Percentiles rank a stretch among this genome's conserved stretches.
phyloP scores from a whole-genome alignment of 164 flowering plant genomes.

The Protea cynaroides region DNA sequence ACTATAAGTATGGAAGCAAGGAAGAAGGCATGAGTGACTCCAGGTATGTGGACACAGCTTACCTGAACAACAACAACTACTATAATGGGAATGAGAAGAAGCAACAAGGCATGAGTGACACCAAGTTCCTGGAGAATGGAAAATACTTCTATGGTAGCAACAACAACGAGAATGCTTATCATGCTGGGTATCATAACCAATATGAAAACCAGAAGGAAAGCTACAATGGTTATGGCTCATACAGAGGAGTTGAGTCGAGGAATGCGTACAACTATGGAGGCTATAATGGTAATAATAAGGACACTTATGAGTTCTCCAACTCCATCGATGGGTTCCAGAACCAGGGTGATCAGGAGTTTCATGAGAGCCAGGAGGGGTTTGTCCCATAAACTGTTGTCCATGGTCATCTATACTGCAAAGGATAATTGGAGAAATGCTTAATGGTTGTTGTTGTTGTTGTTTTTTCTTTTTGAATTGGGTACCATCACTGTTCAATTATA shows the following conservation, averaged over 20 bases:
- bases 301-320: slow-evolving; percentile 24
- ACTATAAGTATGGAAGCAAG: slow-evolving; percentile 1
- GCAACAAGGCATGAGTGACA: neutral
- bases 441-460: neutral
- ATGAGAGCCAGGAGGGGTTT: slow-evolving; percentile 22
- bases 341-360: slow-evolving; percentile 14
- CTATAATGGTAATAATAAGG: slow-evolving; percentile 12
- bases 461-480: neutral
- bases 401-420: no score
- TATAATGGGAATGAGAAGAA: neutral
- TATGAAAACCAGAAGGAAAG: slow-evolving; percentile 10
- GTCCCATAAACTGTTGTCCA: neutral
- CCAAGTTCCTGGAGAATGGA: slow-evolving; percentile 3
- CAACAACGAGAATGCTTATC: slow-evolving; percentile 7
- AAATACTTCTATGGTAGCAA: no score
- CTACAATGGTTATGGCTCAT: slow-evolving; percentile 5
- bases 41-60: neutral
- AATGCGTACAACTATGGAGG: slow-evolving; percentile 6
- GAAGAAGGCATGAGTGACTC: slow-evolving; percentile 5
- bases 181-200: slow-evolving; percentile 10
- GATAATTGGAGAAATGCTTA: neutral
- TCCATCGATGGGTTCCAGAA: slow-evolving; percentile 35
- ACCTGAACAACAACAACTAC: neutral
- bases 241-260: neutral
- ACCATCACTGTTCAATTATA: neutral